Evolutionary conservation across 345 rosid genomes (phyloP), one percentile per base, ranked within the genome.

Genomic region (Eucalyptus tenuipes): DNA sequence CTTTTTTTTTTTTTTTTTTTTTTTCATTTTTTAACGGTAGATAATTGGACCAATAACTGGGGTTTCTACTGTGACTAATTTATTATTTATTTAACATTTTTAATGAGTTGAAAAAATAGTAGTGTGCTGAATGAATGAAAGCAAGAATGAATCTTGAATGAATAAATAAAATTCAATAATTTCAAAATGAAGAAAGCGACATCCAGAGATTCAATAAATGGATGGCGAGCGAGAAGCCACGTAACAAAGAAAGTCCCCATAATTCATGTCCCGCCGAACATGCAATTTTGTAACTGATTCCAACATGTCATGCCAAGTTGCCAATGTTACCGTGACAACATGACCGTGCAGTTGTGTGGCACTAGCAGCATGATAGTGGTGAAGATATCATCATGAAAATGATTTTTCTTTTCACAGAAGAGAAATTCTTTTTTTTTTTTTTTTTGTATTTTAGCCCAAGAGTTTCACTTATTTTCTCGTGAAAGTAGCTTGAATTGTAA

Each of bases 281-380:
- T 52, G 25, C 25, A 20, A 52, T 52, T 52, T 52, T 52, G 57
- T 2, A 7, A 52, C 1, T 52, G 5, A 52, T 52, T 52, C 25
- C 10, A 1, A 20, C 57, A 20, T 52, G 25, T 20, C 25, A 52
- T 49, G 0, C 6, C 6, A 49, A 49, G 50, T 49, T 52, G 57
- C 57, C 61, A 9, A 55, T 1, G 5, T 55, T 13, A 8, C 3
- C 6, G 5, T 22, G 61, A 4, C 3, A 55, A 55, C 29, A 2
- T 55, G 10, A 52, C 2, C 2, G 13, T 9, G 1, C 0, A 55
- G 0, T 55, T 22, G 61, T 8, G 59, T 8, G 3, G 12, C 61
- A 22, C 8, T 9, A 0, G 3, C 3, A 0, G 6, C 29, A 9
- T 22, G 61, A 55, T 55, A 55, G 13, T 1, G 0, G 2, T 10